A percentile compares a stretch with the other conserved stretches of the same genome.
phyloP scores from a whole-genome alignment of 208 protist species.

The Trypanosoma platydactyli region DNA sequence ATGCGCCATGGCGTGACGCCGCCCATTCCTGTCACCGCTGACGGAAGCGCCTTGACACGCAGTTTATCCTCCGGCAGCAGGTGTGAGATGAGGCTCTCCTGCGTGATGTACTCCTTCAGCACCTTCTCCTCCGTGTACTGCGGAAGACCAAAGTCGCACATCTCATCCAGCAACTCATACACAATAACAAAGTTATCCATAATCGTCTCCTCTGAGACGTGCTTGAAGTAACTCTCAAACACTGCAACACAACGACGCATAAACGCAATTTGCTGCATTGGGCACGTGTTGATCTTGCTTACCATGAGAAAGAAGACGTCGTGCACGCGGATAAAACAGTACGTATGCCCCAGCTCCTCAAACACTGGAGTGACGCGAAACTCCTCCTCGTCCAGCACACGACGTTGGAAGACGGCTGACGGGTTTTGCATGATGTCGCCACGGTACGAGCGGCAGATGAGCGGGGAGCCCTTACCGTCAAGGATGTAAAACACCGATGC shows the following conservation, averaged over 20 bases:
- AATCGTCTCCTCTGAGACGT: constrained; percentile 95
- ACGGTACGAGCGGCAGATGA: constrained; percentile 96
- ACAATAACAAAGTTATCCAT: constrained; percentile 98
- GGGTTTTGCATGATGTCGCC: constrained; percentile 93
- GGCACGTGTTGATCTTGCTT: constrained; percentile 95
- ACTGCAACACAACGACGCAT: constrained; percentile 92
- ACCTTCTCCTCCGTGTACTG: constrained; percentile 96
- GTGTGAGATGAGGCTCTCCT: constrained; percentile 71
- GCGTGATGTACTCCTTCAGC: constrained; percentile 97
- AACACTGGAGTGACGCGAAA: constrained; percentile 91
- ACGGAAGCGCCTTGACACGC: constrained; percentile 51
- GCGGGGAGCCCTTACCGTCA: constrained; percentile 92
- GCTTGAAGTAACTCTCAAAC: constrained; percentile 95
- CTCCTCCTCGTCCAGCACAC: constrained; percentile 94
- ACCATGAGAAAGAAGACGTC: constrained; percentile 95
- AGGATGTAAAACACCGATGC: constrained; percentile 94
- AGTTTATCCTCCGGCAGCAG: constrained; percentile 38
- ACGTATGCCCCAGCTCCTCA: constrained; percentile 91
- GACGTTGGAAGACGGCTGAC: constrained; percentile 78
- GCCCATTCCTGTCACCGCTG: constrained; percentile 92
- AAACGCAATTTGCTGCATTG: constrained; percentile 93
- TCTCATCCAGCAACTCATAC: constrained; percentile 99
- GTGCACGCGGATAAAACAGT: constrained; percentile 95
- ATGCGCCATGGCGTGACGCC: constrained; percentile 95
- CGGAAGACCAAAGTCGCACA: constrained; percentile 99